Evolutionary conservation across 1,284 basidiomycete genomes (phyloP).

Genomic region (Malassezia psittaci): DNA sequence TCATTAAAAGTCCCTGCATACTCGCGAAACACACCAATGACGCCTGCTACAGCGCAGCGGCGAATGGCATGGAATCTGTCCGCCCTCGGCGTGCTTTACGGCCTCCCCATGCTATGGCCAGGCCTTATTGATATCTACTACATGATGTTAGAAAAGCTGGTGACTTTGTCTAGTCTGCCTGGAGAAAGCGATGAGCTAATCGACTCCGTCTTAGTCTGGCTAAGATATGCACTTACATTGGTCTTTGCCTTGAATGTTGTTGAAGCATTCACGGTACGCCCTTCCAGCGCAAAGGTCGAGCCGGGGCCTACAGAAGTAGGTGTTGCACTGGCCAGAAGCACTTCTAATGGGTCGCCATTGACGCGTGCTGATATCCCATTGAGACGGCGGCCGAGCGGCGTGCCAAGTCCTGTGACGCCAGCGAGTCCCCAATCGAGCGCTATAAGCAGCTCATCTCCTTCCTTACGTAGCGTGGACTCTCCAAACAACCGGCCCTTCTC

Average conservation of each 20-base stretch:
- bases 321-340: constrained; percentile 12
- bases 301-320: constrained; percentile 1
- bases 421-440: not conserved
- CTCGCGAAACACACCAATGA: not conserved
- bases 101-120: constrained; percentile 3
- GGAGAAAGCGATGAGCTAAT: constrained; percentile 11
- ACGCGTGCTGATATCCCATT: not conserved
- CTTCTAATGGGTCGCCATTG: constrained; percentile 5
- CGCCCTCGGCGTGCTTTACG: constrained; percentile 2
- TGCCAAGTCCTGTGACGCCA: constrained; percentile 10
- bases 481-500: not conserved
- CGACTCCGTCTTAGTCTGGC: constrained; percentile 11
- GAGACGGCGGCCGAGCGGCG: not conserved
- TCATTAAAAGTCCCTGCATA: no score
- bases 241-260: constrained; percentile 11
- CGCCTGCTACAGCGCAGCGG: constrained; percentile 12
- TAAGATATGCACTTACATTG: constrained; percentile 7
- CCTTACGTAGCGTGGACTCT: not conserved
- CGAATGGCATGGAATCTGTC: constrained; percentile 12
- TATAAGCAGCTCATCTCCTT: not conserved
- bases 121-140: constrained; percentile 10
- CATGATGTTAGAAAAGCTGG: constrained; percentile 2
- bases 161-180: not conserved
- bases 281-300: not conserved
- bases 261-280: constrained; percentile 2